A percentile compares a stretch with the other conserved stretches of the same genome.
Evolutionary conservation across 176 grass and related monocot genomes (phyloP).

Genomic region (Cenchrus purpureus): DNA sequence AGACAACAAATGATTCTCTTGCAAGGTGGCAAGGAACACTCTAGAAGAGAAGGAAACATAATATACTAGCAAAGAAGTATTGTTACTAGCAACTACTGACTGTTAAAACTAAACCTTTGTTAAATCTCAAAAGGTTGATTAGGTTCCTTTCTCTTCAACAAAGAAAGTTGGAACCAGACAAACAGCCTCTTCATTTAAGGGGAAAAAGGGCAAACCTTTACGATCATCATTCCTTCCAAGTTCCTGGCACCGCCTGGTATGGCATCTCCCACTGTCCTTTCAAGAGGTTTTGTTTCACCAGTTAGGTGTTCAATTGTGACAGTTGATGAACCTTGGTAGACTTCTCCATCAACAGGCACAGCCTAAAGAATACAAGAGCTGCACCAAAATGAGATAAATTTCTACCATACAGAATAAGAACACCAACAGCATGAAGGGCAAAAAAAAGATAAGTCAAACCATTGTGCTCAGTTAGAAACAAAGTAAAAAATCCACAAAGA

Average conservation of each 20-base stretch:
- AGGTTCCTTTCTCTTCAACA: background rate
- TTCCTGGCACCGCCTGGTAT: constrained; percentile 96
- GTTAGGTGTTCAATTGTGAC: constrained; percentile 94
- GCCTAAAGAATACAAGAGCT: constrained; percentile 75
- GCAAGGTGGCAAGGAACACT: constrained; percentile 23
- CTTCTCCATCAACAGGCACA: constrained; percentile 98
- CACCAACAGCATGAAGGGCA: constrained; percentile 6
- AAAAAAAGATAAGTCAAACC: background rate
- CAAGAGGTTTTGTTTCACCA: constrained; percentile 90
- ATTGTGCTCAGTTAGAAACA: constrained; percentile 13
- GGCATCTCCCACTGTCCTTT: constrained; percentile 82
- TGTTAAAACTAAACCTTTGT: constrained; percentile 21
- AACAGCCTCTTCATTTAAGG: constrained; percentile 24
- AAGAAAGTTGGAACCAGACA: background rate
- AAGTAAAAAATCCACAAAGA: background rate
- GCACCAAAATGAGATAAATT: constrained; percentile 47
- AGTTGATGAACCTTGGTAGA: constrained; percentile 93
- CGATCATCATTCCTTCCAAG: constrained; percentile 99
- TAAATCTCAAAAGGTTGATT: constrained; percentile 1
- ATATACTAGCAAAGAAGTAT: background rate
- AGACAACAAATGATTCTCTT: constrained; percentile 34
- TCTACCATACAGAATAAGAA: constrained; percentile 20
- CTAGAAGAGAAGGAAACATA: constrained; percentile 20
- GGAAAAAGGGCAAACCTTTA: constrained; percentile 66
- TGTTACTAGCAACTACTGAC: background rate